Percentiles rank a stretch among this genome's conserved stretches.
These are phyloP conservation scores for Sclerotinia trifoliorum DNA, from an alignment of 2,329 filamentous ascomycete genomes.

Conservation along the genomic window DNA sequence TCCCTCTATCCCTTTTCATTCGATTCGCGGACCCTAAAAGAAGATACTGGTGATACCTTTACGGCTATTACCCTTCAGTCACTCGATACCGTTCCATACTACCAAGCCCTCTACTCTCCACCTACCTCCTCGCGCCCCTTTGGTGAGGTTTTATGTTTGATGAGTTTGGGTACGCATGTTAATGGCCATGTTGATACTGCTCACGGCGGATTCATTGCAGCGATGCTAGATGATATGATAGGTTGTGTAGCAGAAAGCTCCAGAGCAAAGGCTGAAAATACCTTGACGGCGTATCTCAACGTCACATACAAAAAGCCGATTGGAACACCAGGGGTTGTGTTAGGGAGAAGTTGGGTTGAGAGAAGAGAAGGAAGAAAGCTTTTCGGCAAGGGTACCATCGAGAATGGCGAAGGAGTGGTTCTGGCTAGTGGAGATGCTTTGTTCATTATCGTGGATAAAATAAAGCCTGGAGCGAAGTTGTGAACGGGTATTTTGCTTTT, in stretches of 20 bases:
- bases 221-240: conserved; percentile 58
- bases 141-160: conserved; percentile 26
- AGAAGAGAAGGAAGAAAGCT: conserved; percentile 55
- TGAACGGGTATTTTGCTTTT: conserved; percentile 5
- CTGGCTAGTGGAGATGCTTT: conserved; percentile 54
- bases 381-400: conserved; percentile 49
- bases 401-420: conserved; percentile 48
- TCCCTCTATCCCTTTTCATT: conserved; percentile 28
- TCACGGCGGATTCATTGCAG: conserved; percentile 60
- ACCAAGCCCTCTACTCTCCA: conserved; percentile 29
- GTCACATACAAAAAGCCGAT: conserved; percentile 55
- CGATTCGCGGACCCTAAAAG: conserved; percentile 12
- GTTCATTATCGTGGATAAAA: conserved; percentile 39
- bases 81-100: conserved; percentile 28
- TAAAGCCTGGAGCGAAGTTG: conserved; percentile 23
- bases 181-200: conserved; percentile 54
- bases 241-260: conserved; percentile 25
- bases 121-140: conserved; percentile 14
- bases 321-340: conserved; percentile 48
- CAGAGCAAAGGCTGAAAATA: conserved; percentile 27
- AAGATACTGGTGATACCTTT: conserved; percentile 26
- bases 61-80: conserved; percentile 18
- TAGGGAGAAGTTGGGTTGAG: conserved; percentile 47
- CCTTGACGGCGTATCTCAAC: conserved; percentile 53
- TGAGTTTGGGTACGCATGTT: conserved; percentile 49